Percentiles rank a stretch among this genome's conserved stretches.
These are phyloP conservation scores for Physocladia obscura DNA, from an alignment of 192 early-diverging fungal genomes.

Conservation along the genomic window DNA sequence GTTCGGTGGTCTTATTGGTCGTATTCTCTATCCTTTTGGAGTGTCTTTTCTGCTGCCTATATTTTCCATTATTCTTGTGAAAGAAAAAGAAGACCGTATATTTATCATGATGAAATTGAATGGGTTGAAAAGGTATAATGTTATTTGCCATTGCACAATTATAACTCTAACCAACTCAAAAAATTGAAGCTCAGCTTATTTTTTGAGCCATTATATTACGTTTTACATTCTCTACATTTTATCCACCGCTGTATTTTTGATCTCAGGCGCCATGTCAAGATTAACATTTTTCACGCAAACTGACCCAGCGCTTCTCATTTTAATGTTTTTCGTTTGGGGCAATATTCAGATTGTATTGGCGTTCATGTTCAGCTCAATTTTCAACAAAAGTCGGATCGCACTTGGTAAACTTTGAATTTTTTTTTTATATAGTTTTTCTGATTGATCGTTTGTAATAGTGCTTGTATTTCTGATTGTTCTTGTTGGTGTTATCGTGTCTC, in stretches of 20 bases:
- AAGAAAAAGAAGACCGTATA: conserved; percentile 73
- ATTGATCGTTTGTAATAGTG: conserved; percentile 34
- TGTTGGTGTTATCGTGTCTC: conserved; percentile 61
- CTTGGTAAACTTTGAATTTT: conserved; percentile 16
- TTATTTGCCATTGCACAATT: neutral
- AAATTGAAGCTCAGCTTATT: conserved; percentile 57
- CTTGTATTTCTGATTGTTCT: conserved; percentile 68
- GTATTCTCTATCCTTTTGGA: conserved; percentile 73
- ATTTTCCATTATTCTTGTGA: conserved; percentile 68
- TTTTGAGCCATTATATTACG: conserved; percentile 19
- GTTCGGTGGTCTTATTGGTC: conserved; percentile 59
- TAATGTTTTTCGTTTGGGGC: conserved; percentile 71
- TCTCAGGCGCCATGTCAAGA: conserved; percentile 55
- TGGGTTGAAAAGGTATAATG: conserved; percentile 53
- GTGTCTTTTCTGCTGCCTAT: conserved; percentile 71
- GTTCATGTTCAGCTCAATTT: conserved; percentile 67
- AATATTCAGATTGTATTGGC: conserved; percentile 64
- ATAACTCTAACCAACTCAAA: too few species aligned
- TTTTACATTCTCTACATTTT: conserved; percentile 29
- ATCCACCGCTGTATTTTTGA: conserved; percentile 47
- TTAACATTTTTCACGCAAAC: conserved; percentile 69
- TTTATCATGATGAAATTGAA: conserved; percentile 71
- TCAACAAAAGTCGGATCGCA: conserved; percentile 62
- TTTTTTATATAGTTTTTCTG: neutral
- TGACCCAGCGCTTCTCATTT: conserved; percentile 45